Evolutionary conservation across 2,329 filamentous ascomycete species (phyloP), one percentile per base, ranked within the genome.

Genomic region (Xylaria sp.): DNA sequence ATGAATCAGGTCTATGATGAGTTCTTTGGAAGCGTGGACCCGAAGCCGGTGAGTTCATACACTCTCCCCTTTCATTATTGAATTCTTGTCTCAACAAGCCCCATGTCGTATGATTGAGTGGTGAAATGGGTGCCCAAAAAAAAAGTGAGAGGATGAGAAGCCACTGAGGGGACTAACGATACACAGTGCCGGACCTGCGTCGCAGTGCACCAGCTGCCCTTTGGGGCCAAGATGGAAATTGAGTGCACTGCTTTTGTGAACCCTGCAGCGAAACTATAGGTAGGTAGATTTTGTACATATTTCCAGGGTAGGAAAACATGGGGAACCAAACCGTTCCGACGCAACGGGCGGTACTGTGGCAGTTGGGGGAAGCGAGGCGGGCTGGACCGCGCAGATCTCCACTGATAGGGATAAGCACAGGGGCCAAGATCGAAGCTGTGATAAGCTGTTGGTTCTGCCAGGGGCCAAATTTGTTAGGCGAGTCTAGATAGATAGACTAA

Each of bases 161-260:
- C n/a, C n/a, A n/a, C n/a, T n/a, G n/a, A n/a, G n/a, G n/a, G n/a
- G n/a, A 7, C 46, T 63, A 23, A 63, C 51, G 19, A 25, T 23
- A 23, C 6, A 4, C 7, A 81, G 79, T 78, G 76, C 48, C 76
- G 88, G 60, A 90, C 86, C 53, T 93, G 90, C 72, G 89, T 93
- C 25, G 89, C 89, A 0, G 90, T 92, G 11, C 86, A 90, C 75
- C 83, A 89, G 72, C 78, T 93, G 68, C 90, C 90, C 1, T 84
- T 90, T 71, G 84, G 85, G 10, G 89, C 89, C 3, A 85, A 88
- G 60, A 86, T 93, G 8, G 90, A 92, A 80, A 90, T 93, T 72
- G 90, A 93, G 78, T 89, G 86, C 72, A 87, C 88, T 73, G 87
- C 87, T 2, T 72, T 71, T 13, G 31, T 66, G 35, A 56, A 62